These are phyloP conservation scores for Xylariaceae sp. DNA, from an alignment of 2,329 filamentous ascomycete species.

Conservation along the genomic window DNA sequence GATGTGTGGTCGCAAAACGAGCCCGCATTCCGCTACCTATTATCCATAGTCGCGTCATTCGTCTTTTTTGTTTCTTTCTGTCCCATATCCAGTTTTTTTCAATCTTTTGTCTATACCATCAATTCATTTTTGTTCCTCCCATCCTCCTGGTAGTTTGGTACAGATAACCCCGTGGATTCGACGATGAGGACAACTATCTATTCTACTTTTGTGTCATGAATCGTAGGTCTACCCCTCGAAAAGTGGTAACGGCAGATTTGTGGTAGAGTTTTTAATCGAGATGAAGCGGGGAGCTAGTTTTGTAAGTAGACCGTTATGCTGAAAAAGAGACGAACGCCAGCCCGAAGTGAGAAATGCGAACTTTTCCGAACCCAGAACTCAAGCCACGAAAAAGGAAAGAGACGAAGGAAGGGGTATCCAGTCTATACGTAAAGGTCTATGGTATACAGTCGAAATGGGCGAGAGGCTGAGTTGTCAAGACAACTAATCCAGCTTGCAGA, in stretches of 20 bases:
- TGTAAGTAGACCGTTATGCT: constrained; percentile 25
- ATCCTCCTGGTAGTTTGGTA: constrained; percentile 9
- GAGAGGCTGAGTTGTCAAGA: constrained; percentile 2
- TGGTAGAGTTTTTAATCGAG: constrained; percentile 11
- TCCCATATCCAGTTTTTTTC: constrained; percentile 13
- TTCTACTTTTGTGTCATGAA: constrained; percentile 14
- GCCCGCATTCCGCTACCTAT: constrained; percentile 6
- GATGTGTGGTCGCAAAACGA: constrained; percentile 9
- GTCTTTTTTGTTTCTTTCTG: constrained; percentile 7
- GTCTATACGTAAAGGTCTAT: constrained; percentile 31
- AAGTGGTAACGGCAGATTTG: constrained; percentile 2
- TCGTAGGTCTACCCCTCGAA: constrained; percentile 13
- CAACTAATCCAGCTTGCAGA: constrained; percentile 1
- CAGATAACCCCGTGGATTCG: constrained; percentile 2
- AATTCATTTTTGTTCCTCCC: constrained; percentile 15
- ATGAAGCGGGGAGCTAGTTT: constrained; percentile 4
- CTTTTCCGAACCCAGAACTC: constrained; percentile 28
- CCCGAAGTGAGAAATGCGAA: constrained; percentile 26
- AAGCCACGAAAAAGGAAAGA: constrained; percentile 18
- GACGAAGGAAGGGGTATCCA: constrained; percentile 28
- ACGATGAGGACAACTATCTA: constrained; percentile 10
- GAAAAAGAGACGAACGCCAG: constrained; percentile 27
- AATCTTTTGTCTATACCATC: constrained; percentile 13
- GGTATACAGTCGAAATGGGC: constrained; percentile 24
- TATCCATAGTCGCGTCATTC: constrained; percentile 12